These are phyloP conservation scores for Lentinula boryana DNA, from an alignment of 768 basidiomycete genomes.

Conservation along the genomic window DNA sequence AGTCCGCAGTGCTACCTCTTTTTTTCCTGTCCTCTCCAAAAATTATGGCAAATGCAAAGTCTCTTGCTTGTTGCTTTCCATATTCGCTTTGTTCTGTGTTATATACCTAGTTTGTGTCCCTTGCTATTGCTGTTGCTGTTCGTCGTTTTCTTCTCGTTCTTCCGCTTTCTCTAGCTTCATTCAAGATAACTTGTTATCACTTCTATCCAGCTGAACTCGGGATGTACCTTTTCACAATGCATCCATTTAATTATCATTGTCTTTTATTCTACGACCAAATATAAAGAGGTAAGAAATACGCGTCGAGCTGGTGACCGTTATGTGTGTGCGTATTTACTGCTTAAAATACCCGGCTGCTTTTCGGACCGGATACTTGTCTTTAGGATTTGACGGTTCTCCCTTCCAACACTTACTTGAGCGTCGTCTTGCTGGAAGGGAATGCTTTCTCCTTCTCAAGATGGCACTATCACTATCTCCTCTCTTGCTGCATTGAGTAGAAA, in stretches of 20 bases:
- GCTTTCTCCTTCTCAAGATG: slow-evolving; percentile 7
- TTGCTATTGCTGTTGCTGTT: slow-evolving; percentile 5
- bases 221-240: background rate
- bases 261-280: no score
- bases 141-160: slow-evolving; percentile 9
- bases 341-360: background rate
- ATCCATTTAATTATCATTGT: no score
- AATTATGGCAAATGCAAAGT: background rate
- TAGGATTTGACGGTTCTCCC: background rate
- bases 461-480: slow-evolving; percentile 8
- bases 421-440: background rate
- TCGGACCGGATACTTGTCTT: slow-evolving; percentile 6
- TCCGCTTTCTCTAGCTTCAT: slow-evolving; percentile 1
- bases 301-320: background rate
- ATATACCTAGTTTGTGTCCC: background rate
- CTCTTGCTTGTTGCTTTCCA: background rate
- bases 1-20: background rate
- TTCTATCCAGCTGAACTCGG: background rate
- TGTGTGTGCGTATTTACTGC: background rate
- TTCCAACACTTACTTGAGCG: background rate
- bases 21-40: background rate
- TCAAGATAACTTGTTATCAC: slow-evolving; percentile 9
- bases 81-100: background rate
- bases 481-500: slow-evolving; percentile 69
- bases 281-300: background rate